Evolutionary conservation across 495 filamentous ascomycete species (phyloP).

Genomic region (Amphirosellinia nigrospora): DNA sequence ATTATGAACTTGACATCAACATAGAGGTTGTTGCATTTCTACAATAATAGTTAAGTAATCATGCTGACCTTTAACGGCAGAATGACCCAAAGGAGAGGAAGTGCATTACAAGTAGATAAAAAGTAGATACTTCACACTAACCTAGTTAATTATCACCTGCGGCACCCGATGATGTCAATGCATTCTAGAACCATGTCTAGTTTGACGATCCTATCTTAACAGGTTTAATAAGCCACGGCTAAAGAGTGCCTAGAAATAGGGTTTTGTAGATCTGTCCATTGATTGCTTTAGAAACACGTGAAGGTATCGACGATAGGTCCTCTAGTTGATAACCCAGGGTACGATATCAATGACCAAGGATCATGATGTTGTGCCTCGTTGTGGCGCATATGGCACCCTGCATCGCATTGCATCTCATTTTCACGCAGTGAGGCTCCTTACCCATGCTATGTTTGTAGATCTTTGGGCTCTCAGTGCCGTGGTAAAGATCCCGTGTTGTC

Average conservation of each 20-base stretch:
- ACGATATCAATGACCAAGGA: background rate
- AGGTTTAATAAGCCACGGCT: background rate
- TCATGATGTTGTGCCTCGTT: conserved; percentile 21
- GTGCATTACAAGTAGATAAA: background rate
- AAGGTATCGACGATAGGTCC: background rate
- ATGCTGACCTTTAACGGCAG: background rate
- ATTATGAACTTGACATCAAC: background rate
- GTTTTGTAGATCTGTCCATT: too few species aligned
- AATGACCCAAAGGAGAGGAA: background rate
- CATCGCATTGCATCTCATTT: conserved; percentile 9
- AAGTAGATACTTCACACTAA: background rate
- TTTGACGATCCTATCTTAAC: background rate
- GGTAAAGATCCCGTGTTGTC: background rate
- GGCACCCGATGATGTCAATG: conserved; percentile 19
- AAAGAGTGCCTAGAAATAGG: too few species aligned
- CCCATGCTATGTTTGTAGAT: conserved; percentile 9
- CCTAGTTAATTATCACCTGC: background rate
- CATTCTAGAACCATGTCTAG: background rate
- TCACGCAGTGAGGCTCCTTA: background rate
- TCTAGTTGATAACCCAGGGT: background rate
- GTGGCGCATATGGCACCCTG: conserved; percentile 10
- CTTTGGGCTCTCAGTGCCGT: background rate
- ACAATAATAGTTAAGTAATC: background rate
- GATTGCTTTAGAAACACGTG: too few species aligned
- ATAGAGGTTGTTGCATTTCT: background rate